Percentiles rank a stretch among this genome's conserved stretches.
Evolutionary conservation across 2,329 filamentous ascomycete species (phyloP).

Genomic region (Alternaria sp.): DNA sequence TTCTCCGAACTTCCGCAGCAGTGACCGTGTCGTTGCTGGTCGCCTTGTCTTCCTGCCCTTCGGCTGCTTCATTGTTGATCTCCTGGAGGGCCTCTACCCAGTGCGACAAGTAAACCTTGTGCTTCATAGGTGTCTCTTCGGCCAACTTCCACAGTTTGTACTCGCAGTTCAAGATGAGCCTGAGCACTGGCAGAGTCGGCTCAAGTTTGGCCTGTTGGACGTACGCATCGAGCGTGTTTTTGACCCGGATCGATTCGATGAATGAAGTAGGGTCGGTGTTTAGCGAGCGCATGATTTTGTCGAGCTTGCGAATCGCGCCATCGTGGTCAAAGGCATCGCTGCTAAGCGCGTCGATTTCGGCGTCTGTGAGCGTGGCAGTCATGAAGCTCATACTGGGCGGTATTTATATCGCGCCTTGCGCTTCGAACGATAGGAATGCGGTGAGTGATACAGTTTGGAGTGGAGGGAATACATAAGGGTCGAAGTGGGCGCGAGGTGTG

Average conservation of each 20-base stretch:
- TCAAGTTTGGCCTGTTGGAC: constrained; percentile 23
- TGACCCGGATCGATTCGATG: constrained; percentile 30
- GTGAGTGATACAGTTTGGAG: constrained; percentile 4
- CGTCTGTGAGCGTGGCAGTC: constrained; percentile 25
- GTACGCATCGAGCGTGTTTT: constrained; percentile 40
- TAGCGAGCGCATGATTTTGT: constrained; percentile 2
- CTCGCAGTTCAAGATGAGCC: constrained; percentile 45
- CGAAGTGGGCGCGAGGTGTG: constrained; percentile 18
- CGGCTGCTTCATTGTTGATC: constrained; percentile 4
- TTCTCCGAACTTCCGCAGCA: constrained; percentile 22
- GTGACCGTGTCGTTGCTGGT: constrained; percentile 6
- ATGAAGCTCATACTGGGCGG: constrained; percentile 35
- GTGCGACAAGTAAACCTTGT: constrained; percentile 49
- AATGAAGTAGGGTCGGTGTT: not conserved
- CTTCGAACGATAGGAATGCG: constrained; percentile 17
- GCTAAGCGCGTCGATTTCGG: constrained; percentile 34
- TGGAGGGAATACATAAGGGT: constrained; percentile 26
- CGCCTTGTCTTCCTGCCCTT: not conserved
- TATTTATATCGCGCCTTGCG: constrained; percentile 25
- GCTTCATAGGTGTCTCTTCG: constrained; percentile 32
- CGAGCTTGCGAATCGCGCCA: constrained; percentile 19
- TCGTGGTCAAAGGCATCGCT: constrained; percentile 17
- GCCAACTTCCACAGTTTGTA: constrained; percentile 44
- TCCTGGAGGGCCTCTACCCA: constrained; percentile 48
- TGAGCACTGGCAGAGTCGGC: constrained; percentile 31